Evolutionary conservation across 495 filamentous ascomycete species (phyloP).

Genomic region (Pyrenula aspistea): DNA sequence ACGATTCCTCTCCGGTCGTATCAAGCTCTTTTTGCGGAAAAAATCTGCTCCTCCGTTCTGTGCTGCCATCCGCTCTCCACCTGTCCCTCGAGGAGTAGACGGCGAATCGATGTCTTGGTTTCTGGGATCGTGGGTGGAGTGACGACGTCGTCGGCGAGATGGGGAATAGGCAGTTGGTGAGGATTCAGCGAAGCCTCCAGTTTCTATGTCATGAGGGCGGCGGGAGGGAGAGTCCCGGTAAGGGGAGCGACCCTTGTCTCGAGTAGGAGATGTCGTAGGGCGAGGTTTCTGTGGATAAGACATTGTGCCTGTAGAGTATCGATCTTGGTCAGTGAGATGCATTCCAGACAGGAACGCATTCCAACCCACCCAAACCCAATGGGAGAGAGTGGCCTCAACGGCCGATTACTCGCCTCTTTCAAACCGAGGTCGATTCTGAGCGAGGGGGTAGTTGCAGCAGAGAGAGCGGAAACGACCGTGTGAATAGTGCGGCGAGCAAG

Average conservation of each 20-base stretch:
- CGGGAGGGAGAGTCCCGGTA: constrained; percentile 61
- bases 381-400: background rate
- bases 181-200: constrained; percentile 39
- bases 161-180: constrained; percentile 23
- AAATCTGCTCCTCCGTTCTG: constrained; percentile 31
- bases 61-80: constrained; percentile 23
- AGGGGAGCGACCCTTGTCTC: too few relatives aligned
- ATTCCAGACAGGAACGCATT: background rate
- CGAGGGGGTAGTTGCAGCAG: too few relatives aligned
- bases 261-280: constrained; percentile 1
- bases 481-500: too few relatives aligned
- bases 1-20: constrained; percentile 75
- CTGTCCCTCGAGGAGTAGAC: constrained; percentile 19
- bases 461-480: too few relatives aligned
- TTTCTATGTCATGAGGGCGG: constrained; percentile 56
- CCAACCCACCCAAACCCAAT: background rate
- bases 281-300: background rate
- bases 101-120: constrained; percentile 19
- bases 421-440: too few relatives aligned
- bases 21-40: constrained; percentile 66
- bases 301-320: background rate
- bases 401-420: too few relatives aligned
- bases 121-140: constrained; percentile 21
- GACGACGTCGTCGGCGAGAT: constrained; percentile 10
- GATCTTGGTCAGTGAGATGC: background rate